Evolutionary conservation across 495 filamentous ascomycete species (phyloP).

Genomic region (Aspergillus wentii): DNA sequence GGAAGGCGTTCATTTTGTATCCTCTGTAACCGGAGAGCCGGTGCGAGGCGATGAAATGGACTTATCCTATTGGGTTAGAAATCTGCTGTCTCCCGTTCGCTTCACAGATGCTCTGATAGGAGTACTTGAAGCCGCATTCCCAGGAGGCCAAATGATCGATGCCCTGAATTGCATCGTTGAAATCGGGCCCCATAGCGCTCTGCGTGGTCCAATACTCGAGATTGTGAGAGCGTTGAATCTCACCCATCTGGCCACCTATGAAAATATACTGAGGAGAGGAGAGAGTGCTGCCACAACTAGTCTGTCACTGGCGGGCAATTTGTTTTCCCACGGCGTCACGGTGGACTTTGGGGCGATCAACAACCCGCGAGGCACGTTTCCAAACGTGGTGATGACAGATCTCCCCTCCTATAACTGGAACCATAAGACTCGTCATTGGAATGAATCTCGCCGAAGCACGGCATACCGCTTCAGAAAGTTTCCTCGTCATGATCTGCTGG

Average conservation of each 20-base stretch:
- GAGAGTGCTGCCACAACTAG: conserved; percentile 20
- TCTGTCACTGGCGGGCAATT: conserved; percentile 18
- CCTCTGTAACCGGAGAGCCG: conserved; percentile 32
- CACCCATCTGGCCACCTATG: conserved; percentile 3
- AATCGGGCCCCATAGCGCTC: conserved; percentile 60
- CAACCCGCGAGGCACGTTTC: conserved; percentile 13
- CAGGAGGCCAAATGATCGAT: conserved; percentile 1
- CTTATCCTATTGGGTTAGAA: conserved; percentile 41
- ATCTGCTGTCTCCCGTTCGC: conserved; percentile 39
- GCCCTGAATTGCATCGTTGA: conserved; percentile 47
- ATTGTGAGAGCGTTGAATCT: conserved; percentile 25
- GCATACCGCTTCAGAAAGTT: conserved; percentile 16
- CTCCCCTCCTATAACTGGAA: conserved; percentile 35
- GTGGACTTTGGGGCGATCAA: conserved; percentile 22
- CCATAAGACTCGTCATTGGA: conserved; percentile 28
- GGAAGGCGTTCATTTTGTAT: conserved; percentile 32
- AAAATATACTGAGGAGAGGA: too few species aligned
- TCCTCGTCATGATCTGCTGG: too few species aligned
- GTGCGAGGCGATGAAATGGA: conserved; percentile 13
- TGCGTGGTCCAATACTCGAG: conserved; percentile 44
- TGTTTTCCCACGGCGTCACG: conserved; percentile 19
- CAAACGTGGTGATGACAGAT: conserved; percentile 17
- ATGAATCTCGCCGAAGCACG: conserved; percentile 19
- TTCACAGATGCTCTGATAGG: conserved; percentile 38
- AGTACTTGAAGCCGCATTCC: neutral